These are phyloP conservation scores for Blastobotrys capitulatus DNA, from an alignment of 1,139 yeast genomes.

Conservation along the genomic window DNA sequence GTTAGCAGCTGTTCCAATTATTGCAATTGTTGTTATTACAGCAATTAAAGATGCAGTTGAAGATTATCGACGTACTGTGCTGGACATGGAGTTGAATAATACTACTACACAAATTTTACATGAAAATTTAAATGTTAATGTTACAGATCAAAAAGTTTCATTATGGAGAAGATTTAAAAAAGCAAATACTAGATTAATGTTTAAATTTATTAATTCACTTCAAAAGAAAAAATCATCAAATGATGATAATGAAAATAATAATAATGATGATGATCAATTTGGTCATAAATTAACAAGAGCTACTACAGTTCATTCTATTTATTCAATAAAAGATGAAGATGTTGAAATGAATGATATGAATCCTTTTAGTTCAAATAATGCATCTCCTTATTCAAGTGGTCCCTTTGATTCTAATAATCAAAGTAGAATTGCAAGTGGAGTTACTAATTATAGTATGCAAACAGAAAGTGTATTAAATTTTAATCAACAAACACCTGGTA, in stretches of 20 bases:
- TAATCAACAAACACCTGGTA: constrained; percentile 29
- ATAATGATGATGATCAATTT: no score
- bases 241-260: constrained; percentile 1
- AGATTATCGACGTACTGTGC: constrained; percentile 76
- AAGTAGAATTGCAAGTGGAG: not conserved
- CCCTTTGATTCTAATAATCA: constrained; percentile 3
- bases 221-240: constrained; percentile 22
- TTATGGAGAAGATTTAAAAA: constrained; percentile 65
- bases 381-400: constrained; percentile 10
- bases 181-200: constrained; percentile 34
- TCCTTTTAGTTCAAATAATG: not conserved
- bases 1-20: constrained; percentile 85
- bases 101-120: constrained; percentile 71
- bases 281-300: constrained; percentile 19
- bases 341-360: constrained; percentile 9
- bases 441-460: not conserved
- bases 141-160: constrained; percentile 59
- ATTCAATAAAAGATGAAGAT: constrained; percentile 13
- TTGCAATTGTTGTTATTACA: constrained; percentile 83
- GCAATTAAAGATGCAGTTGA: constrained; percentile 92
- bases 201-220: constrained; percentile 24
- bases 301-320: constrained; percentile 25
- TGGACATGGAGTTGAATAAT: constrained; percentile 83
- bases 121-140: constrained; percentile 71
- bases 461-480: constrained; percentile 33